A percentile compares a stretch with the other conserved stretches of the same genome.
phyloP scores from a whole-genome alignment of 1,284 basidiomycete genomes.

The Ustilago trichophora region DNA sequence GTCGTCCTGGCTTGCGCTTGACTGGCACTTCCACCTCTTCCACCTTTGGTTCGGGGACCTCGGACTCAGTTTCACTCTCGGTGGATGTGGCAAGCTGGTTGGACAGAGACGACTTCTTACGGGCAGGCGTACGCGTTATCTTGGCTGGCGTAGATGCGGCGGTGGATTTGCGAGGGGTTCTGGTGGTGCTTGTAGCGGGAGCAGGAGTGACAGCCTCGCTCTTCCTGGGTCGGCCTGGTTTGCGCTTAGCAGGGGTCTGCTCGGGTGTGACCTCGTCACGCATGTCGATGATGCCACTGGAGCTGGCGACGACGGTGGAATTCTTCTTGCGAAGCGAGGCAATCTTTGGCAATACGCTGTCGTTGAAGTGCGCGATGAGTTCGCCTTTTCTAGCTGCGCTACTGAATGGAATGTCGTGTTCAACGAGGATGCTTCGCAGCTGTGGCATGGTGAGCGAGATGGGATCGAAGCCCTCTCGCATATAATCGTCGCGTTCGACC shows the following conservation, averaged over 20 bases:
- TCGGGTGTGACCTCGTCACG: constrained; percentile 28
- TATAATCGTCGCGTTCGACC: constrained; percentile 70
- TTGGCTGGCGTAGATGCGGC: background rate
- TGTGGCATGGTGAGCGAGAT: constrained; percentile 80
- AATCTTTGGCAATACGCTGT: constrained; percentile 63
- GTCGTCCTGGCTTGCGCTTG: constrained; percentile 27
- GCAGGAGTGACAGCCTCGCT: constrained; percentile 26
- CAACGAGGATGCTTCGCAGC: constrained; percentile 80
- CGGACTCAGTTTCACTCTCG: constrained; percentile 23
- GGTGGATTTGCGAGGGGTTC: constrained; percentile 12
- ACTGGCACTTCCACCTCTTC: constrained; percentile 11
- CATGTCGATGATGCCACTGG: constrained; percentile 68
- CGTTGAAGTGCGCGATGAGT: constrained; percentile 81
- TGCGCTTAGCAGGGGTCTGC: constrained; percentile 39
- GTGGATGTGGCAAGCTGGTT: constrained; percentile 9
- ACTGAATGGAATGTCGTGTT: constrained; percentile 81
- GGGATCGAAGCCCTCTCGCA: constrained; percentile 84
- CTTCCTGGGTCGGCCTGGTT: constrained; percentile 36
- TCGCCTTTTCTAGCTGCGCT: constrained; percentile 85
- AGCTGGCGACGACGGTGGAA: constrained; percentile 68
- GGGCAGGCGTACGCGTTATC: constrained; percentile 14
- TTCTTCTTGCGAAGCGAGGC: constrained; percentile 71
- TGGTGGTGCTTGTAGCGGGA: no score
- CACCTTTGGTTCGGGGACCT: constrained; percentile 4
- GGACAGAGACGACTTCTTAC: constrained; percentile 31